Evolutionary conservation across 768 basidiomycete species (phyloP), one percentile per base, ranked within the genome.

Genomic region (Amanita thiersii): DNA sequence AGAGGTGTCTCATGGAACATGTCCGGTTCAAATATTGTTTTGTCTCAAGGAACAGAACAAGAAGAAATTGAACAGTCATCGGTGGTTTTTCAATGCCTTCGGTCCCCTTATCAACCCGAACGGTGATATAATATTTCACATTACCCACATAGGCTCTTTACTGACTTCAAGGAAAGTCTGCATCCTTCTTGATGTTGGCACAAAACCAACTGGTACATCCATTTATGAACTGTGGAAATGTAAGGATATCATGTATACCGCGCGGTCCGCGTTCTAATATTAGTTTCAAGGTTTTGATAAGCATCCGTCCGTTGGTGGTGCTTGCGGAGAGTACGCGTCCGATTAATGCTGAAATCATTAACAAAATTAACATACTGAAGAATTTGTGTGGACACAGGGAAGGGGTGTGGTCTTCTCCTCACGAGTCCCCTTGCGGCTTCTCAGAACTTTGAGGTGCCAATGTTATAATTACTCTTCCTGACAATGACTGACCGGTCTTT

Each of bases 161-260:
- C 37, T 36, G 25, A 6, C n/a, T n/a, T 37, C n/a, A n/a, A n/a
- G n/a, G n/a, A 4, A 40, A 83, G 89, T 96, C 39, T 93, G 91
- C 53, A 63, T 96, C 45, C 76, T 97, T 28, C 74, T 97, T 47
- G 93, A 97, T 58, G 93, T 97, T 32, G 93, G 93, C 24, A 97
- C 93, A 23, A 92, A 93, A 57, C 93, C 93, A 2, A 92, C 89
- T 8, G 79, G 87, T 15, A 94, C 90, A 19, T 90, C 88, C 4
- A 90, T 97, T 48, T 97, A 97, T 56, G 87, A 96, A 49, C 79
- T 97, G 21, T 97, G 92, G 92, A 96, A 96, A 74, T 88, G 86
- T 68, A 41, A 18, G 63, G n/a, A n/a, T 42, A 3, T 21, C 24
- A 29, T 61, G 19, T 47, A 33, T 19, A 19, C 19, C 34, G 3